Base-by-base conservation (phyloP, 192 early-diverging fungal genomes). In the Rhizophagus clarus region DNA sequence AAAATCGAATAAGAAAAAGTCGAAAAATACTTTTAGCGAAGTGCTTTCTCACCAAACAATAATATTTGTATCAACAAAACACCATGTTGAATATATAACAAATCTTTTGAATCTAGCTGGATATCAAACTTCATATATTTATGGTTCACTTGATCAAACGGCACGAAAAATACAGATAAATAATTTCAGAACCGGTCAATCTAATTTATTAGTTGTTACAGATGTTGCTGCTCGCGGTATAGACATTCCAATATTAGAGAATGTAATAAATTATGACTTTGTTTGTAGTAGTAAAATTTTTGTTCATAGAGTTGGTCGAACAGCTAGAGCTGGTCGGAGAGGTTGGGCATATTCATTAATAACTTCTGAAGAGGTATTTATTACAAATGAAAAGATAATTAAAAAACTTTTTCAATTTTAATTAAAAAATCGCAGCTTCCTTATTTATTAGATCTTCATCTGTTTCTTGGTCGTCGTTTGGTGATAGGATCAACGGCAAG, bases 191-290 rank as follows among this genome's bases (percentile, higher is more conserved):
- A 87, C 87, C 15, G 96, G 95, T 3, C 86, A 89, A 31, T 90
- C 91, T 61, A 93, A 96, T 79, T 69, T 97, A 0, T 77, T 99
- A 60, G 90, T 99, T 22, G 98, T 99, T 28, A 99, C 98, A 15
- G 98, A 98, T 84, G 94, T 99, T 12, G 98, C 98, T n/a, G 96
- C 97, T 10, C 94, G 97, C 88, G 98, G 98, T 94, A 96, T 99
- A 79, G 98, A 99, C 89, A 96, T 99, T 51, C 98, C 98, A 49
- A 92, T 98, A 34, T 85, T 99, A 14, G 96, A 97, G 82, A 96
- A 98, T 82, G 98, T 99, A 61, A 89, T 99, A 87, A 98, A 99
- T 85, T 98, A 96, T 80, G 95, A 98, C 74, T 99, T 98, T 86
- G 92, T 96, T 14, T 92, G 94, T 51, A 90, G 92, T 29, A 91